Evolutionary conservation across 495 filamentous ascomycete genomes (phyloP).

Genomic region (Pseudotulostoma volvatum): DNA sequence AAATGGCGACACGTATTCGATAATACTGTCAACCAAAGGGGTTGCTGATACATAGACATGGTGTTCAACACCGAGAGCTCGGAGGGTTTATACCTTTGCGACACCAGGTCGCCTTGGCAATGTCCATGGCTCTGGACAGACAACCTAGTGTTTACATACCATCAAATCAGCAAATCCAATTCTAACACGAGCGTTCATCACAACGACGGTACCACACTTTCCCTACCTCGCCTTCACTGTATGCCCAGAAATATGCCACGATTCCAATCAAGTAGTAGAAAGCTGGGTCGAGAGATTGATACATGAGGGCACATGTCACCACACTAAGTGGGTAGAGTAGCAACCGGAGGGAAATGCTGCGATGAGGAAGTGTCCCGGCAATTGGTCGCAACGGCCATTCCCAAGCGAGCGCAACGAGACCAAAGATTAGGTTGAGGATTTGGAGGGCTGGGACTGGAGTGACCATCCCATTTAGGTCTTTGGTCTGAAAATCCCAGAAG

Average conservation of each 20-base stretch:
- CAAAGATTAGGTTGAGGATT: constrained; percentile 86
- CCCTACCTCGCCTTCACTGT: constrained; percentile 87
- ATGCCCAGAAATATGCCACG: constrained; percentile 88
- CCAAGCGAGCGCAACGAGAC: constrained; percentile 62
- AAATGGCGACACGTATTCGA: no score
- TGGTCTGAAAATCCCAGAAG: constrained; percentile 94
- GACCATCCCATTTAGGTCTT: constrained; percentile 73
- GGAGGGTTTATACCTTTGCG: not conserved
- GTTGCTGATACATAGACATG: no score
- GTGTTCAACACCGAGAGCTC: no score
- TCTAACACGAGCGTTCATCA: not conserved
- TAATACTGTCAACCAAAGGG: no score
- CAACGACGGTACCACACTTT: not conserved
- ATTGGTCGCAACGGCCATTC: constrained; percentile 70
- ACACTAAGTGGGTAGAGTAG: constrained; percentile 67
- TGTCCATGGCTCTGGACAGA: constrained; percentile 43
- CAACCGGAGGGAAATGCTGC: constrained; percentile 73
- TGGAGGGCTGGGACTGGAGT: constrained; percentile 81
- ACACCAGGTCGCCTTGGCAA: constrained; percentile 17
- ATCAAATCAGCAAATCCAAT: constrained; percentile 1
- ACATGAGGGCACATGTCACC: constrained; percentile 61
- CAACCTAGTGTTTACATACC: constrained; percentile 17
- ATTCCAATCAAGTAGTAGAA: constrained; percentile 85
- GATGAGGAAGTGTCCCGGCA: constrained; percentile 55
- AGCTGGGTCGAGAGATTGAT: constrained; percentile 84